Conservation (phyloP, 2,329 filamentous ascomycete species). For the Biscogniauxia sp. region DNA sequence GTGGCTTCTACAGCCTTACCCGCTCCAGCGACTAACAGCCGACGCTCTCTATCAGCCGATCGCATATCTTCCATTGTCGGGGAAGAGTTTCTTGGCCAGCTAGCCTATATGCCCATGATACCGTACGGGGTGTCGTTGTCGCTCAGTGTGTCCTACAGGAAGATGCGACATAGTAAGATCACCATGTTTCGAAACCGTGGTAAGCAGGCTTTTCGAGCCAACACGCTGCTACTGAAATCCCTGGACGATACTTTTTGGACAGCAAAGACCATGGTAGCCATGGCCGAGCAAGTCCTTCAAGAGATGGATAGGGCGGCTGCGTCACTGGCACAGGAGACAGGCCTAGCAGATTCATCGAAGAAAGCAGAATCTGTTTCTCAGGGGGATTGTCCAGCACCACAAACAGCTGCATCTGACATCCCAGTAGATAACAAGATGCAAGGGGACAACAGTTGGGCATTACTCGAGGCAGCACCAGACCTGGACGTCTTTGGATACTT, state of each 20-base stretch:
- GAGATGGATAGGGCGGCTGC: slow-evolving; percentile 56
- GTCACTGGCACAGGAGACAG: slow-evolving; percentile 38
- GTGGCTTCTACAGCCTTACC: slow-evolving; percentile 41
- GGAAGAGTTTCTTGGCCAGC: slow-evolving; percentile 47
- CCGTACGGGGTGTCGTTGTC: slow-evolving; percentile 62
- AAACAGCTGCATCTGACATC: slow-evolving; percentile 5
- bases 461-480: slow-evolving; percentile 44
- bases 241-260: slow-evolving; percentile 59
- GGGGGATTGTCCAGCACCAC: slow-evolving; percentile 10
- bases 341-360: slow-evolving; percentile 20
- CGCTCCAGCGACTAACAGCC: slow-evolving; percentile 51
- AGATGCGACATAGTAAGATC: slow-evolving; percentile 60
- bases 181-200: slow-evolving; percentile 58
- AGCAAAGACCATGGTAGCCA: slow-evolving; percentile 51
- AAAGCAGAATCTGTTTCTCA: slow-evolving; percentile 15
- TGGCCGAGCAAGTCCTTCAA: slow-evolving; percentile 53
- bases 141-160: slow-evolving; percentile 60
- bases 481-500: slow-evolving; percentile 56
- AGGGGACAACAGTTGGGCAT: slow-evolving; percentile 39
- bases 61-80: slow-evolving; percentile 55
- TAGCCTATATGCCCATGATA: slow-evolving; percentile 52
- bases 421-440: slow-evolving; percentile 14
- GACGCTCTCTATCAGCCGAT: slow-evolving; percentile 56
- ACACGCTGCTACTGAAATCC: slow-evolving; percentile 51
- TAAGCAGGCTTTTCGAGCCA: slow-evolving; percentile 51